Evolutionary conservation across 495 filamentous ascomycete genomes (phyloP).

Genomic region (Margaritispora aquatica): DNA sequence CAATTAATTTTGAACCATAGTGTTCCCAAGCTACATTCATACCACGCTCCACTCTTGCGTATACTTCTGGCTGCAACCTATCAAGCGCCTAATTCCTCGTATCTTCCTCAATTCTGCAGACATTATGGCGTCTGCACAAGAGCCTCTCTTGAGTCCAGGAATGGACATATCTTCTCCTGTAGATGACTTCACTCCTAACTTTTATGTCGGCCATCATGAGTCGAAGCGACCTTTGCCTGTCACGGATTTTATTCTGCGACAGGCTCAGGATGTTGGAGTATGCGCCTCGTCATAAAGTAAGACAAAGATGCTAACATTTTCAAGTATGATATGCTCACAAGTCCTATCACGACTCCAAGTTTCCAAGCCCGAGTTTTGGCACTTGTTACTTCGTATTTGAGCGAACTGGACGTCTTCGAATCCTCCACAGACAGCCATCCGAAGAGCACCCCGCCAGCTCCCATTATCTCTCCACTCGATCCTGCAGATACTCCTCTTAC

Average conservation of each 20-base stretch:
- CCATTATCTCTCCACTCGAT: constrained; percentile 63
- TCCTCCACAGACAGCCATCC: constrained; percentile 25
- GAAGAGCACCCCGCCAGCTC: constrained; percentile 32
- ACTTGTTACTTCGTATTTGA: constrained; percentile 53
- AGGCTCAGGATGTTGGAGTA: constrained; percentile 60
- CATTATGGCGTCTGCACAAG: constrained; percentile 19
- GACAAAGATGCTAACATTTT: constrained; percentile 11
- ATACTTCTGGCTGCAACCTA: neutral
- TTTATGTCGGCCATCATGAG: constrained; percentile 85
- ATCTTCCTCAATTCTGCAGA: neutral
- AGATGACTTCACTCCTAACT: constrained; percentile 40
- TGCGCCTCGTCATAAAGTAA: constrained; percentile 23
- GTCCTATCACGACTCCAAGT: constrained; percentile 74
- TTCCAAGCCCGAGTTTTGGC: constrained; percentile 73
- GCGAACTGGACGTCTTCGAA: constrained; percentile 21
- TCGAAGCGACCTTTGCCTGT: constrained; percentile 54
- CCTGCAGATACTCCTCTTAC: constrained; percentile 67
- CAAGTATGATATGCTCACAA: constrained; percentile 91
- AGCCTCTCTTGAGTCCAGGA: neutral
- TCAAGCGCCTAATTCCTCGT: neutral
- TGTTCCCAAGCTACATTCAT: neutral
- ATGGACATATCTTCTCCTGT: constrained; percentile 12
- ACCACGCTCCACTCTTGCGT: too few species aligned
- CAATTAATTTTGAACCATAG: neutral
- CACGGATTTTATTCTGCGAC: constrained; percentile 54